Percentiles rank a stretch among this genome's conserved stretches.
These are phyloP conservation scores for Penicillium aurantiogriseum DNA, from an alignment of 2,329 filamentous ascomycete species.

Conservation along the genomic window DNA sequence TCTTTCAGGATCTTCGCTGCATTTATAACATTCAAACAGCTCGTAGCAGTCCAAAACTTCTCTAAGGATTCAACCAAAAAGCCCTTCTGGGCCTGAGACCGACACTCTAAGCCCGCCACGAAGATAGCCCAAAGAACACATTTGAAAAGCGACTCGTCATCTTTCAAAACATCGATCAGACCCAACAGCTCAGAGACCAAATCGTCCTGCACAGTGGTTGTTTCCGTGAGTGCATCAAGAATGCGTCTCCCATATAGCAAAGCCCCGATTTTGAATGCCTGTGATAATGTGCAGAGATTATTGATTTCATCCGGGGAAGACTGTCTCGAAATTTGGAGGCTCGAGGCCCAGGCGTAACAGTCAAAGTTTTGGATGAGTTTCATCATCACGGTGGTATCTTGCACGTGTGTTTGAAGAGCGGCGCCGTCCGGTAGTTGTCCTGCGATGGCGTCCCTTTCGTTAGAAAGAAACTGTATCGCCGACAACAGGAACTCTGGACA, in stretches of 20 bases:
- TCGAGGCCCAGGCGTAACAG: slow-evolving; percentile 27
- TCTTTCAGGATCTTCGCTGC: slow-evolving; percentile 30
- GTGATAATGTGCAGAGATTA: slow-evolving; percentile 28
- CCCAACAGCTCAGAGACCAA: slow-evolving; percentile 27
- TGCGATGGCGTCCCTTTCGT: slow-evolving; percentile 26
- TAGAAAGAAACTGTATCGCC: slow-evolving; percentile 29
- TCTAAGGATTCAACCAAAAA: slow-evolving; percentile 28
- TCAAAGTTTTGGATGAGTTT: slow-evolving; percentile 27
- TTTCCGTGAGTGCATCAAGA: slow-evolving; percentile 24
- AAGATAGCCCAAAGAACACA: slow-evolving; percentile 39
- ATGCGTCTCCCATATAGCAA: slow-evolving; percentile 34
- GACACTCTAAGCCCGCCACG: slow-evolving; percentile 34
- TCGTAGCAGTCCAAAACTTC: slow-evolving; percentile 32
- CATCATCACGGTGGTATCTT: slow-evolving; percentile 18
- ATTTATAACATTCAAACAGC: slow-evolving; percentile 35
- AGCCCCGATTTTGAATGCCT: slow-evolving; percentile 31
- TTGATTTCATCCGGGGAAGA: slow-evolving; percentile 16
- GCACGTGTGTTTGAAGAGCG: slow-evolving; percentile 4
- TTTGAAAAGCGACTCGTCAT: slow-evolving; percentile 30
- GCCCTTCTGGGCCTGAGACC: slow-evolving; percentile 20
- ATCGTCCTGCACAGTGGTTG: slow-evolving; percentile 16
- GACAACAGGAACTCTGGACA: slow-evolving; percentile 35
- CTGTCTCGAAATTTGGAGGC: slow-evolving; percentile 14
- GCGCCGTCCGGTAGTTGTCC: slow-evolving; percentile 3
- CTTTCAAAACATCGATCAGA: slow-evolving; percentile 25